Evolutionary conservation across 1,139 yeast species (phyloP).

Genomic region (Hyphopichia khmerensis): DNA sequence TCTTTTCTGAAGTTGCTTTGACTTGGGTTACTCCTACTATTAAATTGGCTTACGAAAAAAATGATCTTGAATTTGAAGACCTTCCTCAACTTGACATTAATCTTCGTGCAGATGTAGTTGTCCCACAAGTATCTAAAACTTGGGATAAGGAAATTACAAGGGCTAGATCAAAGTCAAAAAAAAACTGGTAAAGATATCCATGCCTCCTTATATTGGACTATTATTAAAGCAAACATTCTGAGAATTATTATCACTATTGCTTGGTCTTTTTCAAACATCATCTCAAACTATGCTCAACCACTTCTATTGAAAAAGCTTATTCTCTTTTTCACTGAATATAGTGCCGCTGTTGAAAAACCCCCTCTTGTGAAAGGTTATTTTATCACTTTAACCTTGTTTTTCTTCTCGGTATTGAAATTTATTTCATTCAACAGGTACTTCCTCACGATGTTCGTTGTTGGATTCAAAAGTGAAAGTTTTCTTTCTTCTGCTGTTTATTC

Average conservation of each 20-base stretch:
- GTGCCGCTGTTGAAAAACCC: constrained; percentile 13
- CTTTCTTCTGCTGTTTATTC: constrained; percentile 31
- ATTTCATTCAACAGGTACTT: constrained; percentile 26
- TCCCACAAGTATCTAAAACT: constrained; percentile 14
- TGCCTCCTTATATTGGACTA: constrained; percentile 23
- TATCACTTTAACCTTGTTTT: constrained; percentile 28
- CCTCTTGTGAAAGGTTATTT: constrained; percentile 31
- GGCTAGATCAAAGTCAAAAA: constrained; percentile 14
- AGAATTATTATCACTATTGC: constrained; percentile 9
- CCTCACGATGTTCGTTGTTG: constrained; percentile 16
- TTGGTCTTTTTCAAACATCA: constrained; percentile 21
- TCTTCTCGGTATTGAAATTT: constrained; percentile 22
- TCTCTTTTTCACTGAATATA: constrained; percentile 19
- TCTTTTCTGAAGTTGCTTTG: constrained; percentile 19
- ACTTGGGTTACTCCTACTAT: constrained; percentile 20
- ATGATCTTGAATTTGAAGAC: constrained; percentile 18
- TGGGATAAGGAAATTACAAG: constrained; percentile 22
- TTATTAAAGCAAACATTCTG: constrained; percentile 6
- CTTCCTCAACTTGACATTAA: constrained; percentile 24
- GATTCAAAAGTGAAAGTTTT: constrained; percentile 19
- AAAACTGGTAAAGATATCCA: constrained; percentile 15
- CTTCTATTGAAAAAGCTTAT: constrained; percentile 32
- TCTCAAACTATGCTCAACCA: constrained; percentile 25
- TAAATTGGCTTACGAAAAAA: constrained; percentile 17
- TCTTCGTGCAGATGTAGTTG: constrained; percentile 19